phyloP scores from a whole-genome alignment of 257 asterid genomes.

The Nicotiana attenuata region DNA sequence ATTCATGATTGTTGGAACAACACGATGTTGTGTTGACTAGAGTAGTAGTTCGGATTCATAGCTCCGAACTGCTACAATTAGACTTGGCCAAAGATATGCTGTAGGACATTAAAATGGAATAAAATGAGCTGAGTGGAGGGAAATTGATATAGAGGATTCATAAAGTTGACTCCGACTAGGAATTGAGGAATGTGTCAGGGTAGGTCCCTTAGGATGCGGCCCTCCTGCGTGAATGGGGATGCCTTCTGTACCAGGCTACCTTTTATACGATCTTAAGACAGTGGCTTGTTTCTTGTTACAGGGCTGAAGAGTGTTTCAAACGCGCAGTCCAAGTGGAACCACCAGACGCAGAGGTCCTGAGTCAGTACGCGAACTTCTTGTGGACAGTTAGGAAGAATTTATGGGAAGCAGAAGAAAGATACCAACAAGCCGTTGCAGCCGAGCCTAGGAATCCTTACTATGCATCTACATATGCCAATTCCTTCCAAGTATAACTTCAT shows the following conservation, averaged over 20 bases:
- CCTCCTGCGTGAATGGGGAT: too few relatives aligned
- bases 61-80: not conserved
- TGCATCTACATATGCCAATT: constrained; percentile 53
- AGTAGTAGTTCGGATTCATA: not conserved
- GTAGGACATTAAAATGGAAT: not conserved
- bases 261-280: not conserved
- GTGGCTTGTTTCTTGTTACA: constrained; percentile 13
- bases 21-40: not conserved
- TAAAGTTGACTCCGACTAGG: not conserved
- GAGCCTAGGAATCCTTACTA: constrained; percentile 51
- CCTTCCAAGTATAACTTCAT: constrained; percentile 34
- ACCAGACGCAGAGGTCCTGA: constrained; percentile 56
- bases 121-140: not conserved
- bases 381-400: constrained; percentile 62
- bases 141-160: not conserved
- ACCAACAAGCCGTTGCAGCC: constrained; percentile 47
- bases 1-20: not conserved
- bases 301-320: constrained; percentile 91
- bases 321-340: constrained; percentile 55
- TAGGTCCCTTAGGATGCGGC: too few relatives aligned
- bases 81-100: not conserved
- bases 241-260: too few relatives aligned
- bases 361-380: constrained; percentile 66
- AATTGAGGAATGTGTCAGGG: not conserved
- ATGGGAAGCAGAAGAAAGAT: constrained; percentile 70